Evolutionary conservation across 306 rosid species (phyloP), one percentile per base, ranked within the genome.

Genomic region (Cucurbita argyrosperma): DNA sequence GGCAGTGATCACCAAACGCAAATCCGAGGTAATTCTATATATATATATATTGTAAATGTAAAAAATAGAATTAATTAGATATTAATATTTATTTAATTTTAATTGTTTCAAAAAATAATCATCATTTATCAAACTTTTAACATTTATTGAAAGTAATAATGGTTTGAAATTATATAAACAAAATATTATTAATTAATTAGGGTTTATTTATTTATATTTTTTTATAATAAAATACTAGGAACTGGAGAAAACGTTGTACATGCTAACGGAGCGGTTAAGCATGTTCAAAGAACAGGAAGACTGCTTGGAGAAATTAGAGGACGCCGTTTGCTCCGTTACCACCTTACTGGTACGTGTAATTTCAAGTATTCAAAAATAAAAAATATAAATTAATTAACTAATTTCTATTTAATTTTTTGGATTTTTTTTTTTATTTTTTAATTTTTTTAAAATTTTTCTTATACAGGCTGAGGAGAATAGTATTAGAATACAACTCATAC

Each of bases 231-330:
- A 50, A 13, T 50, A 1, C 5, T 50, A 72, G 81, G 84, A 88
- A 88, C 75, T 86, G 61, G 96, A 92, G 62, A 82, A 71, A 53
- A 72, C 79, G 50, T 88, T 86, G 56, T 88, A 79, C 72, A 81
- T 84, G 83, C 79, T 84, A n/a, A 86, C 96, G 54, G 93, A 92
- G 82, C 84, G 91, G 19, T 70, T 58, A 40, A 75, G 87, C 45
- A 69, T 80, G 6, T 79, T 77, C 16, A 87, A 83, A 76, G 86
- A 85, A 66, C 87, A 83, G 30, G 85, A 71, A 42, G 90, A 84
- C 15, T 69, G 64, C 60, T 60, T 80, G 65, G 86, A 82, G 42
- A 79, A 82, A 72, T 46, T 88, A 45, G 76, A 78, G 62, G 76
- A 15, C 4, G 76, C 79, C 13, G 46, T 88, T 8, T 77, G 83